Evolutionary conservation across 129 eudicot genomes (phyloP).

Genomic region (Arctium lappa): DNA sequence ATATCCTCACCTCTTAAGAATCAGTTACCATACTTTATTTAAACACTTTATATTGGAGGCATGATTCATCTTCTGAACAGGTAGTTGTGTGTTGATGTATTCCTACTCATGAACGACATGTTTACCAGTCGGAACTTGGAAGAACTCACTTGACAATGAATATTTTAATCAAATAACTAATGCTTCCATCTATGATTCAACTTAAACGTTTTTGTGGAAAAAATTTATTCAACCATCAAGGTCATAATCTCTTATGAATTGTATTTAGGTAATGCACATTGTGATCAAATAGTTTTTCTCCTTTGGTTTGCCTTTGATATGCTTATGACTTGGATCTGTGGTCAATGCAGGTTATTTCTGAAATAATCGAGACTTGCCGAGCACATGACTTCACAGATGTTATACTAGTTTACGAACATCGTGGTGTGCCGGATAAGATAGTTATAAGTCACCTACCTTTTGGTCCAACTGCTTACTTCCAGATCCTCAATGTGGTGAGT

Average conservation of each 20-base stretch:
- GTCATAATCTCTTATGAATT: neutral
- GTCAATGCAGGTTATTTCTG: conserved; percentile 68
- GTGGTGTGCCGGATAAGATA: conserved; percentile 89
- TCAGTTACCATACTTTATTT: too few species aligned
- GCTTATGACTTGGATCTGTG: neutral
- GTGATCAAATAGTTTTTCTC: neutral
- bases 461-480: conserved; percentile 97
- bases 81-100: too few species aligned
- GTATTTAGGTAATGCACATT: neutral
- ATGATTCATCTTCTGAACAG: too few species aligned
- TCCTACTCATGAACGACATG: too few species aligned
- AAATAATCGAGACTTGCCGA: conserved; percentile 84
- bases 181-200: neutral
- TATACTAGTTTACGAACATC: conserved; percentile 82
- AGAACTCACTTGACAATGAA: too few species aligned
- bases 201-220: neutral
- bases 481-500: conserved; percentile 89
- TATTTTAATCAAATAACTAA: too few species aligned
- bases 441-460: conserved; percentile 84
- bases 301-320: neutral
- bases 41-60: too few species aligned
- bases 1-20: too few species aligned
- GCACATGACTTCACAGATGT: conserved; percentile 88
- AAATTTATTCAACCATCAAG: neutral
- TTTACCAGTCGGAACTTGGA: too few species aligned